phyloP scores from a whole-genome alignment of 2,329 filamentous ascomycete species.

The Sporothrix schenckii region DNA sequence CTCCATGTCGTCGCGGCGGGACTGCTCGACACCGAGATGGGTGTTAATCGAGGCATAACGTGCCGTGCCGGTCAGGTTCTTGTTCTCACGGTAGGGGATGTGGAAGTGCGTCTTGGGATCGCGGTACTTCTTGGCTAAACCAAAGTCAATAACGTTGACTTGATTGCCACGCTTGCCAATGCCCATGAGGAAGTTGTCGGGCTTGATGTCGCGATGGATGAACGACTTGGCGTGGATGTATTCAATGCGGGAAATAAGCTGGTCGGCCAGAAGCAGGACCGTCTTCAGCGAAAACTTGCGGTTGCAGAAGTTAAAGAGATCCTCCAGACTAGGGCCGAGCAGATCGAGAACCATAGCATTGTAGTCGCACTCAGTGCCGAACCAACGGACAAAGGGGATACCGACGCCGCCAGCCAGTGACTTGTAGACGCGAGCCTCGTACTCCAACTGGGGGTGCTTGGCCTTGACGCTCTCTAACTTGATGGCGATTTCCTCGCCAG shows the following conservation, averaged over 20 bases:
- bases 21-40: slow-evolving; percentile 97
- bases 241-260: slow-evolving; percentile 98
- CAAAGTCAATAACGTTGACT: slow-evolving; percentile 99
- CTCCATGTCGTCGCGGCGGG: slow-evolving; percentile 98
- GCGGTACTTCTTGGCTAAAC: slow-evolving; percentile 98
- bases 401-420: slow-evolving; percentile 93
- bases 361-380: slow-evolving; percentile 99
- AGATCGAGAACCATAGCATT: slow-evolving; percentile 99
- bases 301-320: slow-evolving; percentile 99
- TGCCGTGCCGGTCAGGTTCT: slow-evolving; percentile 98
- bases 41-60: slow-evolving; percentile 99
- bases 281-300: slow-evolving; percentile 99
- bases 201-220: slow-evolving; percentile 99
- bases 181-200: slow-evolving; percentile 99
- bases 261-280: slow-evolving; percentile 91
- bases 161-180: slow-evolving; percentile 99
- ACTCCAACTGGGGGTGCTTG: slow-evolving; percentile 98
- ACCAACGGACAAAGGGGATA: slow-evolving; percentile 99
- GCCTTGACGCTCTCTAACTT: slow-evolving; percentile 99
- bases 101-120: slow-evolving; percentile 99
- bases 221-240: slow-evolving; percentile 99
- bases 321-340: slow-evolving; percentile 91
- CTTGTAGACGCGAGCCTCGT: slow-evolving; percentile 93
- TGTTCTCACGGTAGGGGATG: slow-evolving; percentile 99
- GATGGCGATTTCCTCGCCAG: slow-evolving; percentile 98